A percentile compares a stretch with the other conserved stretches of the same genome.
Conservation (phyloP, 805 yeast genomes). For the Barnettozyma siamensis region DNA sequence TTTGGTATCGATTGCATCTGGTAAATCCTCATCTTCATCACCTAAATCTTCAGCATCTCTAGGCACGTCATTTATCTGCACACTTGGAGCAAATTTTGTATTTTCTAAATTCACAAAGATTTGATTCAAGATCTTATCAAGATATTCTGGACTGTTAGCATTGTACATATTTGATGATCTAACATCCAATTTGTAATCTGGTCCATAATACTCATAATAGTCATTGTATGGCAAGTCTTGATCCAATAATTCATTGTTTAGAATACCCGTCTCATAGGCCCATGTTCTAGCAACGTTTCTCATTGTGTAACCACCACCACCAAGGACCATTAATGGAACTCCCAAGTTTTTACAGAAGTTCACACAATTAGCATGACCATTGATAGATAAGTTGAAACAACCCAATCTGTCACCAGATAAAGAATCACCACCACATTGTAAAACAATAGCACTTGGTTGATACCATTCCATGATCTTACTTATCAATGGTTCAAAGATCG, state of each 20-base stretch:
- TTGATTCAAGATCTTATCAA: conserved; percentile 10
- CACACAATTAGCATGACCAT: conserved; percentile 95
- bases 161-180: conserved; percentile 54
- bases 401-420: conserved; percentile 91
- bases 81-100: conserved; percentile 85
- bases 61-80: conserved; percentile 85
- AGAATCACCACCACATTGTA: conserved; percentile 97
- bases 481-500: conserved; percentile 85
- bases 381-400: conserved; percentile 85
- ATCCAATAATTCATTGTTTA: conserved; percentile 63
- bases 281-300: conserved; percentile 91
- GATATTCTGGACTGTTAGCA: conserved; percentile 11
- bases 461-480: conserved; percentile 55
- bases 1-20: conserved; percentile 76
- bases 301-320: conserved; percentile 98
- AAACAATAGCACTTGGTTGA: conserved; percentile 85
- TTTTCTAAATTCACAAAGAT: conserved; percentile 52
- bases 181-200: conserved; percentile 65
- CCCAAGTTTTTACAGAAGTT: conserved; percentile 84
- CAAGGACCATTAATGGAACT: conserved; percentile 82
- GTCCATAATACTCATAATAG: conserved; percentile 62
- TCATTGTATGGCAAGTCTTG: conserved; percentile 47
- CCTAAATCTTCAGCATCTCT: conserved; percentile 40
- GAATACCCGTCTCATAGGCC: conserved; percentile 88
- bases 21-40: conserved; percentile 46